Base-by-base conservation (phyloP, 1,139 yeast species). In the Protomyces arabidopsidicola region DNA sequence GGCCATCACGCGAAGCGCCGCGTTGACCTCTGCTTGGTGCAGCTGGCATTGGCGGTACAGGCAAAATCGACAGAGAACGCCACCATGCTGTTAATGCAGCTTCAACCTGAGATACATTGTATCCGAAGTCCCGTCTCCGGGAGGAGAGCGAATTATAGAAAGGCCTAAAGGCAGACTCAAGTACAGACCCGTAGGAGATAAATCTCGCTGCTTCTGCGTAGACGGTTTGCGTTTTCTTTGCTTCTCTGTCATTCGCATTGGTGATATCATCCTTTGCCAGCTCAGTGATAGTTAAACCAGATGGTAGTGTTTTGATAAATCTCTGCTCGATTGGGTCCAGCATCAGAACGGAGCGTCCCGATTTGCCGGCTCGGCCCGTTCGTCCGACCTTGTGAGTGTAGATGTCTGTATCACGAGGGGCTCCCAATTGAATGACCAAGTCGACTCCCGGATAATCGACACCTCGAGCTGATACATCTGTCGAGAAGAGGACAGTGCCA, bases 361-460 rank as follows among this genome's bases (percentile, higher is more conserved):
- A 74, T 60, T 83, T 83, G 1, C 97, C 98, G 0, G 97, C 97
- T 72, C 98, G 82, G 36, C 98, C 98, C 0, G 98, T 93, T 75
- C 98, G 84, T 60, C 98, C 98, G 64, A 93, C 87, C 72, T 98
- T 81, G 74, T 93, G 98, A 36, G 93, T 84, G 71, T 90, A 93
- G 14, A 54, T 16, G 24, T 60, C 63, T 35, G 53, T 16, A 12
- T 51, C 20, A 14, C 53, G 34, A n/a, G 63, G 54, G 22, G 56
- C 20, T 14, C 62, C 97, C 45, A 90, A 70, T 72, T 90, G 97
- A 10, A 90, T 77, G 2, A 90, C 97, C 45, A 90, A 76, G 71
- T 90, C 97, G n/a, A 90, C 97, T 65, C 89, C 93, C 0, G 96
- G 96, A 42, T 90, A 85, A 77, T 91, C 98, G 38, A 91, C 83